These are phyloP conservation scores for Neofusicoccum ribis DNA, from an alignment of 2,329 filamentous ascomycete genomes.

Conservation along the genomic window DNA sequence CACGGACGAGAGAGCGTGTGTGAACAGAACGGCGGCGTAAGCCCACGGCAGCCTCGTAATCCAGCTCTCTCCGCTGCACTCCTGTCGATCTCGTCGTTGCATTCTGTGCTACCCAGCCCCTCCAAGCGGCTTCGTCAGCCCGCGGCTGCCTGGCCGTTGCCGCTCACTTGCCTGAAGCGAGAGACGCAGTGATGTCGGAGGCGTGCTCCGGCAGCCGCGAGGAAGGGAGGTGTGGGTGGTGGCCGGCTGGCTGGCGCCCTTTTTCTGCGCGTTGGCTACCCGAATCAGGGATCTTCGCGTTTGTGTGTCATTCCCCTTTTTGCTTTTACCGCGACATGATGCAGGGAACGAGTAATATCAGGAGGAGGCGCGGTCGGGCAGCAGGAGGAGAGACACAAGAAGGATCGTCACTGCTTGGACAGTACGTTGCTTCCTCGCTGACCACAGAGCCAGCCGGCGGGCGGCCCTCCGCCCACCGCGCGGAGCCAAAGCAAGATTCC, in stretches of 20 bases:
- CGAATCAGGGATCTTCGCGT: neutral
- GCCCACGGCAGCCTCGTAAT: no score
- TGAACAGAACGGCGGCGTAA: no score
- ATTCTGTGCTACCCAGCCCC: no score
- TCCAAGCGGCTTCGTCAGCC: neutral
- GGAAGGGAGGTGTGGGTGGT: neutral
- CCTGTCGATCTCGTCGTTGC: no score
- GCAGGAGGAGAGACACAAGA: neutral
- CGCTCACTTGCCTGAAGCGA: neutral
- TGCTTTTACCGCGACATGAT: neutral
- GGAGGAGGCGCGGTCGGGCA: neutral
- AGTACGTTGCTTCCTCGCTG: no score
- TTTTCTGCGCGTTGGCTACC: neutral
- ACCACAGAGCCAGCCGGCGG: neutral
- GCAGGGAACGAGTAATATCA: neutral
- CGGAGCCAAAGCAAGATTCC: neutral
- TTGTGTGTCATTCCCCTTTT: neutral
- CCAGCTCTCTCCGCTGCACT: no score
- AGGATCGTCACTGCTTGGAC: no score
- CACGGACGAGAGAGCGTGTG: no score
- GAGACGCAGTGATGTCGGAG: neutral
- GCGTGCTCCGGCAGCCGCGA: neutral
- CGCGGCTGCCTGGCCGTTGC: neutral
- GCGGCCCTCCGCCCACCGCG: neutral
- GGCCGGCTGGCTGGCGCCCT: neutral